A percentile compares a stretch with the other conserved stretches of the same genome.
These are phyloP conservation scores for Closterium sp. DNA, from an alignment of 139 green algal genomes.

Conservation along the genomic window DNA sequence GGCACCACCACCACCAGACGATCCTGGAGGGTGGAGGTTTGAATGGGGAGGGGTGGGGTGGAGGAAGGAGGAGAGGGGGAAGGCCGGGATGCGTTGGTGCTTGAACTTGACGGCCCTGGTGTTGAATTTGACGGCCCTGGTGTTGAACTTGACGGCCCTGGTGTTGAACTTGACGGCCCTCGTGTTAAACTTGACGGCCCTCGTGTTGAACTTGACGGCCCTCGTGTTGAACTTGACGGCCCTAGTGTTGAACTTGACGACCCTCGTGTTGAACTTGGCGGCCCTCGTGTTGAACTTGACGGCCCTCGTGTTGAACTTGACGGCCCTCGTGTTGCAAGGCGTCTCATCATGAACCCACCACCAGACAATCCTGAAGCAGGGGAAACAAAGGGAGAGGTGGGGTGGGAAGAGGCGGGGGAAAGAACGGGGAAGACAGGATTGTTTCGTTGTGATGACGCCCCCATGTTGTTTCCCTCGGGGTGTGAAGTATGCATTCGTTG, in stretches of 20 bases:
- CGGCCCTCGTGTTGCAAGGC: too few species aligned
- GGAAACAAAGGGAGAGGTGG: too few species aligned
- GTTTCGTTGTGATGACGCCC: too few species aligned
- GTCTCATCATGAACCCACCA: too few species aligned
- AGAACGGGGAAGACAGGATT: too few species aligned
- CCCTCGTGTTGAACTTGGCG: constrained; percentile 60
- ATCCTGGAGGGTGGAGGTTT: constrained; percentile 46
- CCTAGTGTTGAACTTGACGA: constrained; percentile 75
- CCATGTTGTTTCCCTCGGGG: too few species aligned
- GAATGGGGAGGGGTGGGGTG: not conserved
- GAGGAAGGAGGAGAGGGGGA: not conserved
- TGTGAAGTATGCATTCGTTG: too few species aligned
- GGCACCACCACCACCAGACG: constrained; percentile 76
- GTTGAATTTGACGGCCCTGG: constrained; percentile 68
- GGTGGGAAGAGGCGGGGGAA: too few species aligned
- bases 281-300: constrained; percentile 77
- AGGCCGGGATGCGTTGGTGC: constrained; percentile 64
- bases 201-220: constrained; percentile 73
- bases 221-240: constrained; percentile 61
- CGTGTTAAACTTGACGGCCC: too few species aligned
- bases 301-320: constrained; percentile 61
- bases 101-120: constrained; percentile 70
- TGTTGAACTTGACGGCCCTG: constrained; percentile 56
- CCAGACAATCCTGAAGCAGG: too few species aligned
- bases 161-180: too few species aligned